Base-by-base conservation (phyloP, 1,284 basidiomycete species). In the Porodaedalea pini region DNA sequence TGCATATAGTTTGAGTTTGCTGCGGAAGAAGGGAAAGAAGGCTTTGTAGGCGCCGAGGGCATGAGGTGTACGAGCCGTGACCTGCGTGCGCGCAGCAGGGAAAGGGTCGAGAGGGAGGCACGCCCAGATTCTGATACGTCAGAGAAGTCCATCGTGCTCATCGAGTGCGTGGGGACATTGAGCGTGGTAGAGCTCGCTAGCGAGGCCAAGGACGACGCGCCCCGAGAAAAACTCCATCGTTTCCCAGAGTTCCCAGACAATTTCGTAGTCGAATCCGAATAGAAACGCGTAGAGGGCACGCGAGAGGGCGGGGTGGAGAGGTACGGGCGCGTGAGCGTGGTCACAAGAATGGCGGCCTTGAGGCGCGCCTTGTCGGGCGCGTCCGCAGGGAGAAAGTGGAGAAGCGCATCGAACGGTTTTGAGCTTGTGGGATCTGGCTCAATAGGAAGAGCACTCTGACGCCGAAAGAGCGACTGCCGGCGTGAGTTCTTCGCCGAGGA, bases 331-430 rank as follows among this genome's bases (percentile, higher is more conserved):
- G 69, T 68, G 34, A 78, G 69, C 2, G 75, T 74, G 13, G 75
- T 76, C 34, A 75, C 70, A 17, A 77, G 70, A 55, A 78, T 76
- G 5, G 71, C 63, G 27, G 73, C 70, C 63, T 75, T 76, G 19
- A 78, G 67, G n/a, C 75, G 56, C 1, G 69, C 64, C 52, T 72
- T 73, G 61, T 75, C 72, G 1, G 71, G 61, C 19, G 70, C 59
- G 27, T 65, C 59, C 4, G 61, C 45, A 3, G 75, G 73, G 25
- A 77, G 63, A 65, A 73, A 76, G 57, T 77, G 73, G 56, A 78
- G 54, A 13, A 78, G 62, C 1, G 64, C 71, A 54, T 78, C 76
- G 56, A 78, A 75, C 0, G 75, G 70, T 3, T 19, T 31, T 15
- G 31, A 21, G 37, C 13, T 31, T 21, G 21, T 23, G 4, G 41